Base-by-base conservation (phyloP, 495 filamentous ascomycete genomes). In the Aspergillus indologenus region DNA sequence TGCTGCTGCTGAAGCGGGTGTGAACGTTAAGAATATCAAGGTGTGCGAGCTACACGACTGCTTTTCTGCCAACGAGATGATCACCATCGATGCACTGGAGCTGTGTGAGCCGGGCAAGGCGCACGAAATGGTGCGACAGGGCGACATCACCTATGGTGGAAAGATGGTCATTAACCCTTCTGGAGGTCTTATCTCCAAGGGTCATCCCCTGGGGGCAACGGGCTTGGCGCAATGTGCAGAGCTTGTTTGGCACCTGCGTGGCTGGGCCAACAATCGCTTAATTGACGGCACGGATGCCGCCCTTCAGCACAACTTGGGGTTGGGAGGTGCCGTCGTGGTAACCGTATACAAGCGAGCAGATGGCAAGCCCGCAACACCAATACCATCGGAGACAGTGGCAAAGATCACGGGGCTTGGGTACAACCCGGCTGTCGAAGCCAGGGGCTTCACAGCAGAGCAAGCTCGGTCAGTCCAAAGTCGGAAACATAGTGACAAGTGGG, bases 41-140 rank as follows among this genome's bases (percentile, higher is more conserved):
- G 90, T 97, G 5, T 91, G 89, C 72, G 94, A 98, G 72, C 75
- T 98, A 53, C 94, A 98, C 71, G 94, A 98, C 72, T 98, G 94
- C 75, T 98, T 98, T 81, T 92, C 88, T 7, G 86, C 93, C 21
- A 98, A 98, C 68, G 93, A 97, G 77, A 87, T 98, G 84, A 81
- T 92, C 42, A 85, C 85, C 0, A 84, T 98, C 44, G 93, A 97
- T 69, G 91, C 88, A 0, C 79, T 98, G 4, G 92, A 91, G 15
- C 81, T 98, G 1, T 85, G 80, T 40, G 83, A 84, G 59, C 83
- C 80, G 0, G 94, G 93, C 0, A 92, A 92, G 71, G 94, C 94
- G 0, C 92, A 97, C 67, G 91, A 96, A 71, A 85, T 98, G 82
- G 90, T 97, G 18, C 83, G 92, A 17, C 77, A 72, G 14, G 92